Base-by-base conservation (phyloP, 768 basidiomycete species). In the Amyloporia xantha region DNA sequence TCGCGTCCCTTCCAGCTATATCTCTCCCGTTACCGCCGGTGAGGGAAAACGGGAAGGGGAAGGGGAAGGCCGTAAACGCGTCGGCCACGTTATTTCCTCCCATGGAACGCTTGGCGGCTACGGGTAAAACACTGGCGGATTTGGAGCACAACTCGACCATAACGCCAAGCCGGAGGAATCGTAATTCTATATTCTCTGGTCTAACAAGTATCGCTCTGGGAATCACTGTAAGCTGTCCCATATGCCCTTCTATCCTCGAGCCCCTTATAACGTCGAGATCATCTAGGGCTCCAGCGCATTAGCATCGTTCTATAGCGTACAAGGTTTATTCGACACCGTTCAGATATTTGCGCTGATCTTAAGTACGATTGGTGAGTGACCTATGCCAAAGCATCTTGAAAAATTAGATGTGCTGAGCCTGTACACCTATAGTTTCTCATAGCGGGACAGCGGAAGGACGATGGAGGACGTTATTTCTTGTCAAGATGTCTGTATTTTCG, bases 281-380 rank as follows among this genome's bases (percentile, higher is more conserved):
- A 15, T 41, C 0, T 20, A 86, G 84, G 84, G 86, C 10, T 86
- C 86, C 2, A 86, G 82, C 61, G 76, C 74, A 21, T 65, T 86
- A 28, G 77, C 82, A 4, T 74, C 77, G 1, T 84, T 78, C 54
- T 88, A 86, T 58, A 84, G 83, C 60, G 61, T 86, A 19, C 80
- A 83, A 57, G 84, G 85, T 35, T 68, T 86, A 9, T 70, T 78
- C 45, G 83, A 84, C 53, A 83, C 79, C 0, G 63, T 87, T 0
- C 84, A 88, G 58, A 73, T 87, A 28, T 84, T 86, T 62, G 84
- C 85, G 0, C 66, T 88, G 23, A 72, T 88, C 38, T 62, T 88
- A 49, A 79, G 74, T 49, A 85, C 84, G 2, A 75, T 86, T 51
- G 75, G 84, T 85, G 57, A 35, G 66, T n/a, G n/a, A n/a, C n/a